A percentile compares a stretch with the other conserved stretches of the same genome.
Evolutionary conservation across 2,329 filamentous ascomycete genomes (phyloP).

Genomic region (Ophiocordyceps sinensis): DNA sequence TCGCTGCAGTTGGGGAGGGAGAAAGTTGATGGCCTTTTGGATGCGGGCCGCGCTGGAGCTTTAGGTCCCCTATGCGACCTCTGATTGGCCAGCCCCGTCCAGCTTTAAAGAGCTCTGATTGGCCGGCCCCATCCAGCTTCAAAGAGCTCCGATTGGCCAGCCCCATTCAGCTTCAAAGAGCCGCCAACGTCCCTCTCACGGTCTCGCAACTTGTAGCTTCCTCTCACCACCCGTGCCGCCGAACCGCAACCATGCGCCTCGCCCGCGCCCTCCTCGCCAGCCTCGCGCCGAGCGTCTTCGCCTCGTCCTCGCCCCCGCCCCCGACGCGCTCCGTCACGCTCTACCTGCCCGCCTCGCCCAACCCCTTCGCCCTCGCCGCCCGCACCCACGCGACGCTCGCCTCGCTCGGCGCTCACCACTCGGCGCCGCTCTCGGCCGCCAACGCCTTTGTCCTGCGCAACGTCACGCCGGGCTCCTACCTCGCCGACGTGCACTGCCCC

Average conservation of each 20-base stretch:
- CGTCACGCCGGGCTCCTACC: constrained; percentile 58
- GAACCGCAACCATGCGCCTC: background rate
- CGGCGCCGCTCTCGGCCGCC: constrained; percentile 49
- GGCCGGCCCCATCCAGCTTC: too few species aligned
- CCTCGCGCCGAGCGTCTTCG: background rate
- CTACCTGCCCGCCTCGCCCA: constrained; percentile 31
- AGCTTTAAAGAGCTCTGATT: too few species aligned
- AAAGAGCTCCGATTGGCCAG: too few species aligned
- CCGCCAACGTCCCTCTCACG: too few species aligned
- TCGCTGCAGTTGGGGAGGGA: too few species aligned
- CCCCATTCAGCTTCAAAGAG: too few species aligned
- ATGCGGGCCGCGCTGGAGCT: too few species aligned
- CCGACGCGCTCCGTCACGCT: constrained; percentile 23
- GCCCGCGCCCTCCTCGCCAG: background rate
- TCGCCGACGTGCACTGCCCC: constrained; percentile 64
- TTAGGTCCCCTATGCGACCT: too few species aligned
- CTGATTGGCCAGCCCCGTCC: background rate
- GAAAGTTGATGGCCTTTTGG: too few species aligned
- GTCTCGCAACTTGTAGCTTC: too few species aligned
- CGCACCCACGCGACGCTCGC: constrained; percentile 50
- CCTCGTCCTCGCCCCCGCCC: constrained; percentile 21
- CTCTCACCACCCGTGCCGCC: too few species aligned
- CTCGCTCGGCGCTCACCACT: constrained; percentile 20
- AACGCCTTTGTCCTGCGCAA: constrained; percentile 67
- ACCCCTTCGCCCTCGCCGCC: constrained; percentile 42